These are phyloP conservation scores for Bipolaris victoriae DNA, from an alignment of 2,329 filamentous ascomycete genomes.

Conservation along the genomic window DNA sequence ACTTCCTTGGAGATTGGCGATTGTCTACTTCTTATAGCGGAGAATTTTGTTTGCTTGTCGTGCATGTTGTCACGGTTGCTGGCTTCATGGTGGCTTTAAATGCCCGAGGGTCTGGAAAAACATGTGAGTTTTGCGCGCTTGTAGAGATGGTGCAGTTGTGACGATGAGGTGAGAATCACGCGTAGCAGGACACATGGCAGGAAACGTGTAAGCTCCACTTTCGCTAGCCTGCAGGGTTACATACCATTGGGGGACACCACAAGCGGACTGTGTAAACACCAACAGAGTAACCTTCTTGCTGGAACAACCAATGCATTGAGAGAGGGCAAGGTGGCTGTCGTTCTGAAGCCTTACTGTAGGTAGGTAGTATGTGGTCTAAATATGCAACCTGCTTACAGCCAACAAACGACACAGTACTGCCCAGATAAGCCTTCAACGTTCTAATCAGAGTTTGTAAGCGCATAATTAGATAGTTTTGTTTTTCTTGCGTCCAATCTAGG, in stretches of 20 bases:
- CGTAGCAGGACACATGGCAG: conserved; percentile 16
- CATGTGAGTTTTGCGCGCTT: conserved; percentile 5
- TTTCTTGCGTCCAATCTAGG: conserved; percentile 7
- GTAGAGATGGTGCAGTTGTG: conserved; percentile 6
- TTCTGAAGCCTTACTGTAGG: not conserved
- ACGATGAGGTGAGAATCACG: conserved; percentile 17
- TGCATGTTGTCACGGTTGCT: conserved; percentile 15
- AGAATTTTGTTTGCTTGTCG: conserved; percentile 21
- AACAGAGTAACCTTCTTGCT: not conserved
- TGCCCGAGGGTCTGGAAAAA: conserved; percentile 2
- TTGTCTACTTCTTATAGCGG: conserved; percentile 13
- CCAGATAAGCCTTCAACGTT: not conserved
- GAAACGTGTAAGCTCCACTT: conserved; percentile 15
- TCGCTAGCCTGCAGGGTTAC: conserved; percentile 10
- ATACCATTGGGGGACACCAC: conserved; percentile 10
- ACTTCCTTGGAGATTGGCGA: not conserved
- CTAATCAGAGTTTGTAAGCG: not conserved
- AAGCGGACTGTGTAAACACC: conserved; percentile 11
- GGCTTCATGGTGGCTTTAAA: conserved; percentile 22
- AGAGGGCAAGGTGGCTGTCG: not conserved
- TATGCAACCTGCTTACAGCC: not conserved
- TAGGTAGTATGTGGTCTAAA: not conserved
- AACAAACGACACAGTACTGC: not conserved
- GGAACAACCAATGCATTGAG: conserved; percentile 8
- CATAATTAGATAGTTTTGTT: conserved; percentile 1